These are phyloP conservation scores for Podospora australis DNA, from an alignment of 495 filamentous ascomycete genomes.

Conservation along the genomic window DNA sequence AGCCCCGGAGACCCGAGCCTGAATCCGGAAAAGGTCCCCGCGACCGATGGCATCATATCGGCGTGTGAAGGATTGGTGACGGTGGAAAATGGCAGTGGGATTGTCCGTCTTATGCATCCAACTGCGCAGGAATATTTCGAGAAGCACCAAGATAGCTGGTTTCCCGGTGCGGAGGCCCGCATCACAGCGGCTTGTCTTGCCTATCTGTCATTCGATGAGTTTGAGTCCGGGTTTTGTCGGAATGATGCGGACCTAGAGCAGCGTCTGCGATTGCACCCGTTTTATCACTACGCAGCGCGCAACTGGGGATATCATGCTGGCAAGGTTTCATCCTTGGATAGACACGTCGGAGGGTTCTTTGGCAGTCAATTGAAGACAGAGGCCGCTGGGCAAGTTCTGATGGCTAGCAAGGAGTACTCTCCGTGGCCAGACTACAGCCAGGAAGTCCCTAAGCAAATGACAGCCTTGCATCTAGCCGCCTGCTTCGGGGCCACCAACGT, in stretches of 20 bases:
- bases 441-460: no score
- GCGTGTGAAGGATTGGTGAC: conserved; percentile 50
- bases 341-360: conserved; percentile 17
- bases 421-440: no score
- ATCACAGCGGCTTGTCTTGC: conserved; percentile 38
- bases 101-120: conserved; percentile 50
- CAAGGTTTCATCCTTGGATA: not conserved
- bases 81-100: conserved; percentile 38
- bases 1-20: conserved; percentile 23
- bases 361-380: conserved; percentile 11
- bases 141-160: conserved; percentile 26
- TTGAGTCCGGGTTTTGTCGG: conserved; percentile 23
- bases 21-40: conserved; percentile 33
- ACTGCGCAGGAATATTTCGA: conserved; percentile 50
- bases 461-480: no score
- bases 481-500: no score
- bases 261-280: conserved; percentile 21
- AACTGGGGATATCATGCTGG: conserved; percentile 43
- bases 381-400: conserved; percentile 14
- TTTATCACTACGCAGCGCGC: conserved; percentile 37
- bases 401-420: no score
- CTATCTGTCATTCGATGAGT: conserved; percentile 37
- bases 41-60: conserved; percentile 35
- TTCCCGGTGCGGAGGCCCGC: conserved; percentile 27
- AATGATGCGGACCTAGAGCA: conserved; percentile 21